Conservation (phyloP, 257 asterid species). For the Ehretia macrophylla region DNA sequence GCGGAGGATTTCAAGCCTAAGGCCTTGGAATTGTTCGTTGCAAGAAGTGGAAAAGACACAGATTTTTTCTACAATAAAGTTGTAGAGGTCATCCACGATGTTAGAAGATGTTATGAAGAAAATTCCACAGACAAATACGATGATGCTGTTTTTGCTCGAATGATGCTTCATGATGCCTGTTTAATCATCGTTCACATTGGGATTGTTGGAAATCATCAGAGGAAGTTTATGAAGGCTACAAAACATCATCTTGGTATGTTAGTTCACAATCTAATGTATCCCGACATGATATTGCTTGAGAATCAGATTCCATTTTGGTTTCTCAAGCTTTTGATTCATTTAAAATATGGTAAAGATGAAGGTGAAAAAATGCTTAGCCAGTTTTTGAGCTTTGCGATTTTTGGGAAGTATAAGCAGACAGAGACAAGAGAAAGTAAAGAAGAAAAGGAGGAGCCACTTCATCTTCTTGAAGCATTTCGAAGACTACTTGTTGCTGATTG, state of each 20-base stretch:
- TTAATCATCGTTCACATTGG: background rate
- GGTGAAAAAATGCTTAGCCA: background rate
- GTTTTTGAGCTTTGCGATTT: background rate
- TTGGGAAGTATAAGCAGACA: background rate
- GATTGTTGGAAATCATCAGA: no score
- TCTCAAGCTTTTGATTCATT: background rate
- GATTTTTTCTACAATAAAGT: conserved; percentile 6
- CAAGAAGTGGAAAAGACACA: background rate
- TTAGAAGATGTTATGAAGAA: conserved; percentile 14
- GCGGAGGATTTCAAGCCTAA: conserved; percentile 22
- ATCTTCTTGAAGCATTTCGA: conserved; percentile 17
- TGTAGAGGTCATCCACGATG: background rate
- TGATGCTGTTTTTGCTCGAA: conserved; percentile 10
- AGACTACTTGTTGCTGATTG: background rate
- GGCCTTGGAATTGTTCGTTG: conserved; percentile 6
- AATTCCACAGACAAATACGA: background rate
- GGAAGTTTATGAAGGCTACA: no score
- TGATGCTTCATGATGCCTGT: conserved; percentile 22
- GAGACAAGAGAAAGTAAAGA: background rate
- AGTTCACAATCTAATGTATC: background rate
- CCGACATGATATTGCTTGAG: conserved; percentile 23
- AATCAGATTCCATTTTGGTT: conserved; percentile 26
- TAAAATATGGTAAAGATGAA: background rate
- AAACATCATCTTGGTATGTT: conserved; percentile 3
- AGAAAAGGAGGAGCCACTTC: conserved; percentile 5